phyloP scores from a whole-genome alignment of 345 rosid species.

The Raphanus sativus region DNA sequence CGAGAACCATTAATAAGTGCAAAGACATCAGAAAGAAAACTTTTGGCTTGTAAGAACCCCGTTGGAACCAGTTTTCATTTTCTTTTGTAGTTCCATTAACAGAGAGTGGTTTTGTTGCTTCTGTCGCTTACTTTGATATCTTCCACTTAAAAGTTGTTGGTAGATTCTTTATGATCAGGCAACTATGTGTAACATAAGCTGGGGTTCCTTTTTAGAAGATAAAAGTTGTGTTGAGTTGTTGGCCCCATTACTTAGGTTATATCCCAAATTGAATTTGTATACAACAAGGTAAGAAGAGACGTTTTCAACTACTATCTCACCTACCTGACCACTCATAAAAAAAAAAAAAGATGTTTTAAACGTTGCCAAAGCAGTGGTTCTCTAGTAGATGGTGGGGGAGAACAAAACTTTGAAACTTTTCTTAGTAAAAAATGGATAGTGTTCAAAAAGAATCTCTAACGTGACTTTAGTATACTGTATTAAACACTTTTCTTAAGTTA shows the following conservation, averaged over 20 bases:
- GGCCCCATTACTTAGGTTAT: constrained; percentile 3
- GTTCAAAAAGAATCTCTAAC: background rate
- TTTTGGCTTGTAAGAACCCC: constrained; percentile 11
- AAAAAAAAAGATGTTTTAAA: constrained; percentile 3
- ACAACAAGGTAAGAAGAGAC: constrained; percentile 6
- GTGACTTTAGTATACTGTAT: background rate
- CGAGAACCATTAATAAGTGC: background rate
- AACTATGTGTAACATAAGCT: background rate
- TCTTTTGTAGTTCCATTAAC: background rate
- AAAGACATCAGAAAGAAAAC: background rate
- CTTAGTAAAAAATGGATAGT: background rate
- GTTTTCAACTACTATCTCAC: constrained; percentile 27
- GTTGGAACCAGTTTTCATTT: background rate
- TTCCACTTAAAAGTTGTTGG: background rate
- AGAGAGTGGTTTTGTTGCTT: constrained; percentile 7
- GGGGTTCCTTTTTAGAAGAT: background rate
- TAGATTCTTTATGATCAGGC: constrained; percentile 3
- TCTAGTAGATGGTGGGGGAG: background rate
- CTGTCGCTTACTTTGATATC: background rate
- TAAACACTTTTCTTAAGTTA: background rate
- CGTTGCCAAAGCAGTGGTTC: constrained; percentile 10
- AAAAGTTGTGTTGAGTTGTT: constrained; percentile 7
- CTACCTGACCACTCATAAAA: constrained; percentile 8
- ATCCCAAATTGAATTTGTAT: constrained; percentile 2
- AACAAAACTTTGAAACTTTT: background rate